Evolutionary conservation across 352 stramenopile genomes (phyloP).

Genomic region (Phytophthora rubi): DNA sequence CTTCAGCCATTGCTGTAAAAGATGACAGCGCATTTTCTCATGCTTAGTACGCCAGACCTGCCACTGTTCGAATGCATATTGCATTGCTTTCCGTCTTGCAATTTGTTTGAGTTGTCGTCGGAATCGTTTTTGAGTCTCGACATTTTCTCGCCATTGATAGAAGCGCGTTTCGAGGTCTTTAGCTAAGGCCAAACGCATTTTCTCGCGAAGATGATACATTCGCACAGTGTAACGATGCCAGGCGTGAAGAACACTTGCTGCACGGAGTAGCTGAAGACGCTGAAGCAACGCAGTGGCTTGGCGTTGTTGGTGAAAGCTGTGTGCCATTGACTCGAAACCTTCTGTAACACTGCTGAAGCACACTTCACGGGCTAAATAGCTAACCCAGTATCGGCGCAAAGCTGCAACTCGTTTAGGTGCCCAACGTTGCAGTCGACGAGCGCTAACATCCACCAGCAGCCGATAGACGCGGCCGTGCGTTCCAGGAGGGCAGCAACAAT

Average conservation of each 20-base stretch:
- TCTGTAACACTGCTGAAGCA: neutral
- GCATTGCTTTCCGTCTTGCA: conserved; percentile 16
- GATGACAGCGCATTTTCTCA: conserved; percentile 20
- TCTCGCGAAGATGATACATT: conserved; percentile 13
- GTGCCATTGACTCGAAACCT: conserved; percentile 4
- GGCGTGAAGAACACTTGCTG: conserved; percentile 4
- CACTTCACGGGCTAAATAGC: conserved; percentile 14
- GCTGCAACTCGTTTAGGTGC: conserved; percentile 10
- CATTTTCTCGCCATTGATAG: conserved; percentile 16
- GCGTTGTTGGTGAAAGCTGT: conserved; percentile 19
- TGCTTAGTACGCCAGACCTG: conserved; percentile 18
- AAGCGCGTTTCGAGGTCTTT: conserved; percentile 19
- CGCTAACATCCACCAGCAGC: conserved; percentile 14
- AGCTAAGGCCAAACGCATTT: conserved; percentile 15
- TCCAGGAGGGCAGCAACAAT: conserved; percentile 25
- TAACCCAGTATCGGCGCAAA: conserved; percentile 19
- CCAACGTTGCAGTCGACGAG: conserved; percentile 26
- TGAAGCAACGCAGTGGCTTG: conserved; percentile 20
- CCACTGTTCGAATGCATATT: conserved; percentile 21
- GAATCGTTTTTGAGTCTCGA: conserved; percentile 6
- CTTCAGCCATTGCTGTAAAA: conserved; percentile 11
- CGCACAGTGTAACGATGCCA: conserved; percentile 16
- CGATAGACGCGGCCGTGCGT: conserved; percentile 22
- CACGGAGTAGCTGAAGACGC: conserved; percentile 10
- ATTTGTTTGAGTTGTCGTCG: conserved; percentile 16